phyloP scores from a whole-genome alignment of 2,329 filamentous ascomycete species.

The Apiospora kogelbergensis region DNA sequence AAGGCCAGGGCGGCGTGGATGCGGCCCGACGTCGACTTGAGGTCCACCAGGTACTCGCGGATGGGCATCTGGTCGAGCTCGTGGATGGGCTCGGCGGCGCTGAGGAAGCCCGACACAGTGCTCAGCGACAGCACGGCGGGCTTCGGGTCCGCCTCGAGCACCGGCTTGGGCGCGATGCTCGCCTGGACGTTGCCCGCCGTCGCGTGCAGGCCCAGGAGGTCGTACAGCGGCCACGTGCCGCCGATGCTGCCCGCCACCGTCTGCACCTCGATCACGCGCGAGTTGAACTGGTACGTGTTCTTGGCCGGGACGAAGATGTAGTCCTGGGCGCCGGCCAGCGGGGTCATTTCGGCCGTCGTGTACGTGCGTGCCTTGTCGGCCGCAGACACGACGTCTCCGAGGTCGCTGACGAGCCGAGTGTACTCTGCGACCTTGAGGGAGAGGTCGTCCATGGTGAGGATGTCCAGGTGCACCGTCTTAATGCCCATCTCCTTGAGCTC shows the following conservation, averaged over 20 bases:
- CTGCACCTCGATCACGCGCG: conserved; percentile 40
- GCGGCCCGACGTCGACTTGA: conserved; percentile 45
- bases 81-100: conserved; percentile 41
- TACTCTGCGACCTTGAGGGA: conserved; percentile 34
- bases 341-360: conserved; percentile 15
- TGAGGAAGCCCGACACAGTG: conserved; percentile 44
- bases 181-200: conserved; percentile 43
- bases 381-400: conserved; percentile 39
- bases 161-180: conserved; percentile 41
- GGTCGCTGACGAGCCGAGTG: conserved; percentile 34
- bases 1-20: conserved; percentile 43
- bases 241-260: conserved; percentile 44
- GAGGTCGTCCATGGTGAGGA: conserved; percentile 40
- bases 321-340: conserved; percentile 11
- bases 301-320: conserved; percentile 28
- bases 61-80: conserved; percentile 34
- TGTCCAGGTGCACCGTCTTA: conserved; percentile 33
- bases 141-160: conserved; percentile 32
- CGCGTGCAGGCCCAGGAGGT: conserved; percentile 45
- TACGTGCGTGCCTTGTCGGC: conserved; percentile 25
- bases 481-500: conserved; percentile 39
- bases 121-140: conserved; percentile 41
- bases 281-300: conserved; percentile 41
- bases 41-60: conserved; percentile 46
- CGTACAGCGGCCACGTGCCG: conserved; percentile 52